phyloP scores from a whole-genome alignment of 2,329 filamentous ascomycete species.

The Harringtonia lauricola region DNA sequence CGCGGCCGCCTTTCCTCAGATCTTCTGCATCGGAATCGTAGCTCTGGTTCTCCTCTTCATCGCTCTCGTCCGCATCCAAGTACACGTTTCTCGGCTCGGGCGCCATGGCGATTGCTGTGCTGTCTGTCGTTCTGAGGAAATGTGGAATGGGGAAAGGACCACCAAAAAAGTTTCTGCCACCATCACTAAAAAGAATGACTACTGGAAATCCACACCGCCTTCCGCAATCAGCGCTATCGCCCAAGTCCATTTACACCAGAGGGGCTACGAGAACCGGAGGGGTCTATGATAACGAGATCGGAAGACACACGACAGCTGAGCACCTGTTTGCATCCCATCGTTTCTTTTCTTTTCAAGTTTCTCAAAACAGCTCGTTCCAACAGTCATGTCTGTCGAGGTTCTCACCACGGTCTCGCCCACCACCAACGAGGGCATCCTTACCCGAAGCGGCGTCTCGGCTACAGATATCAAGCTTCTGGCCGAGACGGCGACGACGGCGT shows the following conservation, averaged over 20 bases:
- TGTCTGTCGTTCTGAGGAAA: not conserved
- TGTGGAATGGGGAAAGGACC: not conserved
- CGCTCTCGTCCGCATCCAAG: slow-evolving; percentile 49
- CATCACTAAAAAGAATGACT: not conserved
- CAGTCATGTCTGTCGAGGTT: slow-evolving; percentile 48
- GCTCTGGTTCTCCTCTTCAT: slow-evolving; percentile 44
- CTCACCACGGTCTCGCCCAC: slow-evolving; percentile 79
- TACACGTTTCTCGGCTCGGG: slow-evolving; percentile 63
- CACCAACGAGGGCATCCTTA: slow-evolving; percentile 76
- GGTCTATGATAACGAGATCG: too few relatives aligned
- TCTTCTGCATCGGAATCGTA: slow-evolving; percentile 60
- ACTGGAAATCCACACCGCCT: not conserved
- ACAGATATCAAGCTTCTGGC: slow-evolving; percentile 64
- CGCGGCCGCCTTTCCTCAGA: slow-evolving; percentile 49
- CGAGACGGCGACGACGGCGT: slow-evolving; percentile 60
- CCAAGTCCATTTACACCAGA: too few relatives aligned
- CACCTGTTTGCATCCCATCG: too few relatives aligned
- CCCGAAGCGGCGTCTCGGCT: slow-evolving; percentile 61
- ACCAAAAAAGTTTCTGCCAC: slow-evolving; percentile 2
- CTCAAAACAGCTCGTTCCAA: too few relatives aligned
- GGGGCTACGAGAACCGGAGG: too few relatives aligned
- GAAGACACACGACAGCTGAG: too few relatives aligned
- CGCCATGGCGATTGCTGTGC: slow-evolving; percentile 37
- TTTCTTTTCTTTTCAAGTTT: too few relatives aligned
- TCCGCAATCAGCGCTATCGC: too few relatives aligned